Conservation (phyloP, 345 rosid species). For the Pistacia vera region DNA sequence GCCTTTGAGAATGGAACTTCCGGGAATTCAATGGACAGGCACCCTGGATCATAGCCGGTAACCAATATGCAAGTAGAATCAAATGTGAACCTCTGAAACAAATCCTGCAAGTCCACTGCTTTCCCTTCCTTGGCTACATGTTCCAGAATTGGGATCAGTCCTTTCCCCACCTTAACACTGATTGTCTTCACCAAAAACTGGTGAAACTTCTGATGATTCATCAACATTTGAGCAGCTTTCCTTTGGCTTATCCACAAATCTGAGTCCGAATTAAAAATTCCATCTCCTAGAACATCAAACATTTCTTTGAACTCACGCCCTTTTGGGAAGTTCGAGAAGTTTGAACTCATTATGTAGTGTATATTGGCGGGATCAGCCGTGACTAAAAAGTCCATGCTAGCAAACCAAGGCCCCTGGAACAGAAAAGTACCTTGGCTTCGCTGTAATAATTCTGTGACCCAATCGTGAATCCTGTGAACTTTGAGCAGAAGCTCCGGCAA, state of each 20-base stretch:
- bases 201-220: slow-evolving; percentile 28
- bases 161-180: slow-evolving; percentile 25
- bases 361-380: slow-evolving; percentile 40
- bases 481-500: neutral
- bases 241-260: slow-evolving; percentile 39
- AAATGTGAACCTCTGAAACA: slow-evolving; percentile 46
- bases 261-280: slow-evolving; percentile 38
- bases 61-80: slow-evolving; percentile 48
- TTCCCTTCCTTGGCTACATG: slow-evolving; percentile 23
- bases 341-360: slow-evolving; percentile 38
- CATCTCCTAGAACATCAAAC: slow-evolving; percentile 45
- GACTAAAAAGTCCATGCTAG: slow-evolving; percentile 27
- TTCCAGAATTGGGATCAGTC: slow-evolving; percentile 41
- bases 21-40: slow-evolving; percentile 38
- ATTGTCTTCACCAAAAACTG: slow-evolving; percentile 29
- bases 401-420: slow-evolving; percentile 26
- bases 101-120: slow-evolving; percentile 38
- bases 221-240: slow-evolving; percentile 26
- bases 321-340: slow-evolving; percentile 34
- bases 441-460: neutral
- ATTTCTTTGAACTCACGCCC: slow-evolving; percentile 38
- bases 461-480: neutral
- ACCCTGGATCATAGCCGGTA: slow-evolving; percentile 52
- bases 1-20: slow-evolving; percentile 33
- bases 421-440: neutral